A percentile compares a stretch with the other conserved stretches of the same genome.
Conservation (phyloP, 129 eudicot species). For the Lactuca saligna region DNA sequence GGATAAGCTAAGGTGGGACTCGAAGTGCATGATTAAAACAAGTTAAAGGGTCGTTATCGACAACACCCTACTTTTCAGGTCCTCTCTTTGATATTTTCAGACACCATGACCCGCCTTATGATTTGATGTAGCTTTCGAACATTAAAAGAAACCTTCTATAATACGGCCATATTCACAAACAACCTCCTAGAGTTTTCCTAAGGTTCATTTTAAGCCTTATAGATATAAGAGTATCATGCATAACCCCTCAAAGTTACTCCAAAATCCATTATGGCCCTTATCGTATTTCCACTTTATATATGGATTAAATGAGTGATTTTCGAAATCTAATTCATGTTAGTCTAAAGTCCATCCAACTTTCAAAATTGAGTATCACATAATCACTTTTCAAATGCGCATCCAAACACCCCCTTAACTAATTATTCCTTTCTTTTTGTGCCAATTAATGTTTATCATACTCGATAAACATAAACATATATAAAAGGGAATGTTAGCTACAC, state of each 20-base stretch:
- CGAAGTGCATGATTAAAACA: neutral
- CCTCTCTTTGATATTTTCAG: slow-evolving; percentile 24
- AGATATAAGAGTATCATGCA: neutral
- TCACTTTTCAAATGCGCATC: too few species aligned
- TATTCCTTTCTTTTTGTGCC: too few species aligned
- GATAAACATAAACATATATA: neutral
- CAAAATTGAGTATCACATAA: too few species aligned
- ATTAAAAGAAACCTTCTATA: neutral
- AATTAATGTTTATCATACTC: too few species aligned
- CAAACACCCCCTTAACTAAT: too few species aligned
- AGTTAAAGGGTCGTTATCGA: slow-evolving; percentile 15
- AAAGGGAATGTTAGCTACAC: neutral
- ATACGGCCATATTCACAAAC: neutral
- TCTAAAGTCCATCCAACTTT: too few species aligned
- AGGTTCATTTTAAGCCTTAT: neutral
- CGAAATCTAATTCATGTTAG: too few species aligned
- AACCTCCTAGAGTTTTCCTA: neutral
- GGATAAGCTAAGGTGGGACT: neutral
- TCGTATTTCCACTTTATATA: neutral
- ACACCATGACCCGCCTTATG: slow-evolving; percentile 10
- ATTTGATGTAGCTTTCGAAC: slow-evolving; percentile 6
- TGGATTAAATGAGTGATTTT: too few species aligned
- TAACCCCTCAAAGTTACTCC: neutral
- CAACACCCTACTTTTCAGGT: slow-evolving; percentile 17
- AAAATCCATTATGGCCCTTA: neutral